Evolutionary conservation across 208 protist genomes (phyloP).

Genomic region (Acanthamoeba quina): DNA sequence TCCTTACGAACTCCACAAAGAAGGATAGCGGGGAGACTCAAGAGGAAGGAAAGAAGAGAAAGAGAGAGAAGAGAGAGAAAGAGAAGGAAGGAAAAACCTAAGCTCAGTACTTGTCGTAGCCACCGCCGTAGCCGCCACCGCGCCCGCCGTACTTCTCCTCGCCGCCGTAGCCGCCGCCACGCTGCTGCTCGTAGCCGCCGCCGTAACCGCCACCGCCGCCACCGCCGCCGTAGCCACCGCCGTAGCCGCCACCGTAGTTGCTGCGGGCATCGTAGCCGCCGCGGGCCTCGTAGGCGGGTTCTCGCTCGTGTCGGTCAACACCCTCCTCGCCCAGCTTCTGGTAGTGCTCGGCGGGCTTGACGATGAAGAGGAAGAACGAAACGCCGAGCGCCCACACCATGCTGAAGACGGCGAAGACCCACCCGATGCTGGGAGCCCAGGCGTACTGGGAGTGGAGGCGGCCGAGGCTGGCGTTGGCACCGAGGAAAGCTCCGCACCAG

Average conservation of each 20-base stretch:
- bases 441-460: constrained; percentile 58
- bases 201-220: constrained; percentile 1
- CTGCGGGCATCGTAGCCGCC: background rate
- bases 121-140: background rate
- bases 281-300: background rate
- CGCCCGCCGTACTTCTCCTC: background rate
- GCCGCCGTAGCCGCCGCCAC: background rate
- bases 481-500: constrained; percentile 67
- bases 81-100: background rate
- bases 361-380: constrained; percentile 69
- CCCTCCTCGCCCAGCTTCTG: constrained; percentile 39
- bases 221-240: background rate
- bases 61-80: background rate
- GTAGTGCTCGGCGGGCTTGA: constrained; percentile 46
- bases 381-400: constrained; percentile 60
- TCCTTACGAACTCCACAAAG: constrained; percentile 22
- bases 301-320: background rate
- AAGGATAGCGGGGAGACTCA: constrained; percentile 1
- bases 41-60: background rate
- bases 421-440: constrained; percentile 59
- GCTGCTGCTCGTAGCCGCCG: background rate
- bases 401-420: constrained; percentile 62
- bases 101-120: constrained; percentile 24
- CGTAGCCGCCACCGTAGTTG: constrained; percentile 2
- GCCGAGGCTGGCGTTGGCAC: constrained; percentile 41